These are phyloP conservation scores for Trametes punicea DNA, from an alignment of 768 basidiomycete species.

Conservation along the genomic window DNA sequence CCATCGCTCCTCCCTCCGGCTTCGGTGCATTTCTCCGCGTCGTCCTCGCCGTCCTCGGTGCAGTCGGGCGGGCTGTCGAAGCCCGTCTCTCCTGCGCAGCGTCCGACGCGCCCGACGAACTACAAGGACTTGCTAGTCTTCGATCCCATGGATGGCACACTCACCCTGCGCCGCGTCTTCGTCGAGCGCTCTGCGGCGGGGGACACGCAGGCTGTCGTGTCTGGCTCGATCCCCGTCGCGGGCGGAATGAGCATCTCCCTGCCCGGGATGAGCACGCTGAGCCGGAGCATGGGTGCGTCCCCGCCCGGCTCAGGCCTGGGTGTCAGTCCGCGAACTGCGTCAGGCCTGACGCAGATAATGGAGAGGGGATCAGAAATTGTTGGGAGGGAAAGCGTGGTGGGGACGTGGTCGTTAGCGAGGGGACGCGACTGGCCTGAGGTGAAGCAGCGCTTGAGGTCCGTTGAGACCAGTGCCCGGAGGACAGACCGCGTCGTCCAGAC, in stretches of 20 bases:
- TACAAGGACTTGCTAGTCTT: constrained; percentile 69
- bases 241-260: constrained; percentile 59
- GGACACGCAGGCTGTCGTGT: constrained; percentile 21
- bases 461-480: background rate
- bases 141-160: constrained; percentile 52
- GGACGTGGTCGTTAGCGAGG: constrained; percentile 63
- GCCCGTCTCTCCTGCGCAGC: constrained; percentile 28
- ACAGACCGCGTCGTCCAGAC: constrained; percentile 23
- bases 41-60: constrained; percentile 30
- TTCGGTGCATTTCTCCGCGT: constrained; percentile 24
- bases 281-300: constrained; percentile 32
- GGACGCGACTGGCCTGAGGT: constrained; percentile 53
- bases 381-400: constrained; percentile 43
- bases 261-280: constrained; percentile 48
- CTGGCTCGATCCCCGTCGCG: constrained; percentile 30
- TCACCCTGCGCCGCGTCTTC: constrained; percentile 53
- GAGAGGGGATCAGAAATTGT: constrained; percentile 35
- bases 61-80: constrained; percentile 29
- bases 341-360: constrained; percentile 36
- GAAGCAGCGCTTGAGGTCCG: constrained; percentile 31
- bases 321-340: constrained; percentile 33
- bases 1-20: constrained; percentile 38
- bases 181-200: constrained; percentile 36
- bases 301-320: constrained; percentile 29
- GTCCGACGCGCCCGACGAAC: constrained; percentile 38